These are phyloP conservation scores for Hydnum rufescens DNA, from an alignment of 768 basidiomycete species.

Conservation along the genomic window DNA sequence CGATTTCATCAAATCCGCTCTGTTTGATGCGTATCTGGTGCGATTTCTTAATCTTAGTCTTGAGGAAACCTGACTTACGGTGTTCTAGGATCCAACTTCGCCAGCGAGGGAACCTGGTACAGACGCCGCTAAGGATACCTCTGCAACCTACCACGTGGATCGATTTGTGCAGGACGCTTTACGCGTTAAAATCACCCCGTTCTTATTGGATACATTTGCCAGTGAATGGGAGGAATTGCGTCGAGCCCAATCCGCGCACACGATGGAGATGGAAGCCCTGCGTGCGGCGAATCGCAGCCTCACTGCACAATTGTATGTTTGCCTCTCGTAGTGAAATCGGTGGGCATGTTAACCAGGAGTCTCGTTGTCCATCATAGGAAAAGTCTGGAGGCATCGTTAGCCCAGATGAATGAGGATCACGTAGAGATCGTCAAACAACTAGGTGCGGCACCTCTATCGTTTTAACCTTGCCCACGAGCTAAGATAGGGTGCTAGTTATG, in stretches of 20 bases:
- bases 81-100: not conserved
- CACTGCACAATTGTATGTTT: slow-evolving; percentile 55
- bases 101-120: not conserved
- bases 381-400: slow-evolving; percentile 54
- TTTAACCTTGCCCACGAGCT: too few relatives aligned
- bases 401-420: slow-evolving; percentile 68
- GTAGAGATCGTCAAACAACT: slow-evolving; percentile 36
- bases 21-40: slow-evolving; percentile 72
- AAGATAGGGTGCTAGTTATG: slow-evolving; percentile 68
- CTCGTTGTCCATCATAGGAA: slow-evolving; percentile 31
- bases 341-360: slow-evolving; percentile 6
- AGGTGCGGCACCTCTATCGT: slow-evolving; percentile 14
- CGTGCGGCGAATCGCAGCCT: slow-evolving; percentile 61
- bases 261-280: slow-evolving; percentile 63
- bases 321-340: not conserved
- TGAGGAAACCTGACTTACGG: too few relatives aligned
- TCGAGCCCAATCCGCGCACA: slow-evolving; percentile 62
- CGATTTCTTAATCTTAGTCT: not conserved
- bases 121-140: not conserved
- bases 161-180: slow-evolving; percentile 79
- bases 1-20: slow-evolving; percentile 52
- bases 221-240: slow-evolving; percentile 75
- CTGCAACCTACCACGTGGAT: slow-evolving; percentile 40
- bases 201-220: slow-evolving; percentile 82
- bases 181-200: slow-evolving; percentile 72